Base-by-base conservation (phyloP, 1,284 basidiomycete genomes). In the Kwoniella shivajii region DNA sequence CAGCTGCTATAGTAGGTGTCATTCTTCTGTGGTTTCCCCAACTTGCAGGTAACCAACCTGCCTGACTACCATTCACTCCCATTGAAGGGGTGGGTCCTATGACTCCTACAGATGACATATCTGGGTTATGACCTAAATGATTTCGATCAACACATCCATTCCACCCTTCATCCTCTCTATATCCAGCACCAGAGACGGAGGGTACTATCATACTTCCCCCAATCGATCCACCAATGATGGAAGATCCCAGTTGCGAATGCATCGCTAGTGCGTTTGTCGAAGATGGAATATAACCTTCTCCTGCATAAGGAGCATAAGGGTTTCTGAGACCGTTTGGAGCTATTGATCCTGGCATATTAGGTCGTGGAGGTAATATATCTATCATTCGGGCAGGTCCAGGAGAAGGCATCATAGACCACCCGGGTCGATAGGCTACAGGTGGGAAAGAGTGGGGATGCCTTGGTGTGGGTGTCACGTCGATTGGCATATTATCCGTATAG, bases 241-340 rank as follows among this genome's bases (percentile, higher is more conserved):
- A 41, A 22, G 33, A 18, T 4, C 33, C n/a, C 2, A 31, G 37
- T 27, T 36, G 14, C 42, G 45, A 22, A 52, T 38, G 45, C 5
- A 39, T 30, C 5, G 20, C 26, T 18, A 39, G n/a, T 1, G 34
- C 49, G 18, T 22, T 44, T 6, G 39, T 34, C 20, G 47, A 44
- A n/a, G 57, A 36, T 10, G 68, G 68, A 9, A 42, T 42, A 46
- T 71, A 71, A 0, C 64, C 62, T 27, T 65, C 66, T 1, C 71
- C 66, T 0, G 54, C 44, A 46, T 68, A 66, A 2, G 66, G 61
- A 22, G 66, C 63, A 60, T 63, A 72, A 1, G 67, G 67, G 47
- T 69, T 71, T 5, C 67, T 48, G 18, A 67, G 30, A 9, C 71
- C 71, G 42, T 71, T 71, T n/a, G 71, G 64, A 10, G 67, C 43